Evolutionary conservation across 164 flowering plant species (phyloP), one percentile per base, ranked within the genome.

Genomic region (Echeveria elegans): DNA sequence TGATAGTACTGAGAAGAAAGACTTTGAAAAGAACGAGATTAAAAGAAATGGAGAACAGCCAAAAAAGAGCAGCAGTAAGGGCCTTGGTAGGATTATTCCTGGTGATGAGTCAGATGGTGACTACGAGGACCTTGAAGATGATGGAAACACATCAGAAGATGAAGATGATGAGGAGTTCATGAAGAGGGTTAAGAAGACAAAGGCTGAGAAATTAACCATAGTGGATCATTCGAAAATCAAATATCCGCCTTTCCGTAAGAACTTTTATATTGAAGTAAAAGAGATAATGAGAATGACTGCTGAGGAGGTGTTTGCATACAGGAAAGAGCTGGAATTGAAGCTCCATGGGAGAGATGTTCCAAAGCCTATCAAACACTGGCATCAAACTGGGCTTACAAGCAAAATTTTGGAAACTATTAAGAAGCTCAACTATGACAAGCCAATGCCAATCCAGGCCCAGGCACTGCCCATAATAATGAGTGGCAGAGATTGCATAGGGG

Each of bases 161-260:
- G 98, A 94, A 81, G 90, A 91, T 74, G 98, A 94, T 68, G 97
- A 86, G 31, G 98, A 88, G 61, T 91, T 94, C 75, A 88, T 94
- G 85, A 94, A 94, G 76, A 77, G 98, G 72, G 96, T 91, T 74
- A 94, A 94, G 82, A 94, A 94, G 76, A 86, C 96, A 23, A 94
- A 94, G 73, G 95, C 74, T 53, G 98, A 94, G 80, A 94, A 91
- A 70, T 74, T 94, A 23, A 82, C 96, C 11, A 74, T 94, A 41
- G 98, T 91, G 64, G 97, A 94, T 71, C 98, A 94, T 71, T 86
- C 97, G 12, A 89, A 94, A 77, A 88, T 94, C 71, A 85, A 89
- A 28, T 94, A 94, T 66, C 71, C 77, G 48, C 81, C 88, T 0
- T 91, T 94, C 63, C 71, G 97, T 59, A 94, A 94, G 69, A 87